phyloP scores from a whole-genome alignment of 1,284 basidiomycete species.

The Macrocystidia cucumis region DNA sequence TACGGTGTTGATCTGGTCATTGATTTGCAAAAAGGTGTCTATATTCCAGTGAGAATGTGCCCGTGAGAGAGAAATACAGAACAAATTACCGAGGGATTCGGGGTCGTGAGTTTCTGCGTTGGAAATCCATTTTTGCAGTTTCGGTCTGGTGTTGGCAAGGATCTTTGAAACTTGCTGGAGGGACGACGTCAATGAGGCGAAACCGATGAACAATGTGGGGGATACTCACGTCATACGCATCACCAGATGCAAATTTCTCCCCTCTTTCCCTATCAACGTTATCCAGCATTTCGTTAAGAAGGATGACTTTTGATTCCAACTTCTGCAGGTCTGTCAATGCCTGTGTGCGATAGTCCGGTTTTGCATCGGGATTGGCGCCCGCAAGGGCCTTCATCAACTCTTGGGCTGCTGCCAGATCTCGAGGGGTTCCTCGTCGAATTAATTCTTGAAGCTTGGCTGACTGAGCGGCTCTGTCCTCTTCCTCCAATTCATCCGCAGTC shows the following conservation, averaged over 20 bases:
- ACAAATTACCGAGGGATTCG: slow-evolving; percentile 71
- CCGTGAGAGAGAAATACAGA: background rate
- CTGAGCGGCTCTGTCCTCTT: slow-evolving; percentile 93
- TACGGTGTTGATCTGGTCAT: slow-evolving; percentile 96
- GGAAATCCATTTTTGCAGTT: slow-evolving; percentile 98
- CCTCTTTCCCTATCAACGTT: slow-evolving; percentile 71
- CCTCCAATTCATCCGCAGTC: slow-evolving; percentile 93
- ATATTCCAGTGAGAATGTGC: slow-evolving; percentile 4
- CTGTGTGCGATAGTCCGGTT: slow-evolving; percentile 89
- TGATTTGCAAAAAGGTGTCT: slow-evolving; percentile 93
- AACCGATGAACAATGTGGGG: background rate
- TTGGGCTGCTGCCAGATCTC: slow-evolving; percentile 93
- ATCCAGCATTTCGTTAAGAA: slow-evolving; percentile 95
- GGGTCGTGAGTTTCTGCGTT: slow-evolving; percentile 81
- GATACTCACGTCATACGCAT: slow-evolving; percentile 81
- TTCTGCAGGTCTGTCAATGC: slow-evolving; percentile 90
- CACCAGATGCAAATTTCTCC: slow-evolving; percentile 78
- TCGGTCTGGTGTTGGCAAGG: slow-evolving; percentile 81
- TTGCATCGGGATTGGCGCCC: slow-evolving; percentile 91
- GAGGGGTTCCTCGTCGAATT: slow-evolving; percentile 91
- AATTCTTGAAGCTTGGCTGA: slow-evolving; percentile 97
- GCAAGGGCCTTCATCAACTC: slow-evolving; percentile 97
- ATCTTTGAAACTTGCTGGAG: slow-evolving; percentile 84
- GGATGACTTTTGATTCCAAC: slow-evolving; percentile 88
- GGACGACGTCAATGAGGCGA: slow-evolving; percentile 6